Evolutionary conservation across 257 asterid species (phyloP).

Genomic region (Striga asiatica): DNA sequence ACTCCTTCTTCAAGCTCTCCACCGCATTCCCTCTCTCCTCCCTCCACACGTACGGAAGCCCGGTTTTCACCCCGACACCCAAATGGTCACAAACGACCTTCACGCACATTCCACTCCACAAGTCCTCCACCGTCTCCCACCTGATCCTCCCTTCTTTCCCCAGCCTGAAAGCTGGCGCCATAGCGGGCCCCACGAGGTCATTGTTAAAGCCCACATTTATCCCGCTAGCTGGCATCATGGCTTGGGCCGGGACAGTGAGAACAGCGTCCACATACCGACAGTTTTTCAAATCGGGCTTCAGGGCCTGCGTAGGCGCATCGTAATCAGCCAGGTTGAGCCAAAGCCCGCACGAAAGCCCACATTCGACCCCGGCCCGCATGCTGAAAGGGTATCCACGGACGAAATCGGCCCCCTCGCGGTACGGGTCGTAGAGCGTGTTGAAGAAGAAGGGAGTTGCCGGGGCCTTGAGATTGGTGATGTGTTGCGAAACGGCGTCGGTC

Average conservation of each 20-base stretch:
- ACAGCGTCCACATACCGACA: slow-evolving; percentile 74
- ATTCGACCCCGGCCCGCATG: slow-evolving; percentile 68
- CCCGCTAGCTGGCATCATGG: slow-evolving; percentile 82
- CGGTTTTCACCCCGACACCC: slow-evolving; percentile 72
- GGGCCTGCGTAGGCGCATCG: slow-evolving; percentile 93
- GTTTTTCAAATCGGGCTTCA: slow-evolving; percentile 51
- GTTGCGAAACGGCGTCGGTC: slow-evolving; percentile 52
- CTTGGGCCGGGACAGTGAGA: slow-evolving; percentile 57
- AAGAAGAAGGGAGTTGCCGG: slow-evolving; percentile 98
- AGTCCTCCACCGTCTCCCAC: slow-evolving; percentile 90
- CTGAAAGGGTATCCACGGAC: slow-evolving; percentile 96
- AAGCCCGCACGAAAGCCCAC: slow-evolving; percentile 81
- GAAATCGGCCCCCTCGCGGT: slow-evolving; percentile 65
- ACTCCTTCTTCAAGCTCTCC: slow-evolving; percentile 86
- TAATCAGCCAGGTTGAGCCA: slow-evolving; percentile 90
- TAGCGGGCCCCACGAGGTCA: slow-evolving; percentile 72
- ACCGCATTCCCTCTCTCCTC: slow-evolving; percentile 64
- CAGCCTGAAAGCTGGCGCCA: slow-evolving; percentile 67
- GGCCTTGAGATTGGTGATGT: slow-evolving; percentile 52
- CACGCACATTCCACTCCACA: slow-evolving; percentile 89
- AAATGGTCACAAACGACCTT: slow-evolving; percentile 81
- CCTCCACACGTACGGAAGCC: slow-evolving; percentile 90
- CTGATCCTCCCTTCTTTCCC: slow-evolving; percentile 73
- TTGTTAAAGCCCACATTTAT: slow-evolving; percentile 61
- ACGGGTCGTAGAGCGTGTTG: slow-evolving; percentile 82